A percentile compares a stretch with the other conserved stretches of the same genome.
These are phyloP conservation scores for Ophiocordyceps camponoti-saundersi DNA, from an alignment of 2,329 filamentous ascomycete genomes.

Conservation along the genomic window DNA sequence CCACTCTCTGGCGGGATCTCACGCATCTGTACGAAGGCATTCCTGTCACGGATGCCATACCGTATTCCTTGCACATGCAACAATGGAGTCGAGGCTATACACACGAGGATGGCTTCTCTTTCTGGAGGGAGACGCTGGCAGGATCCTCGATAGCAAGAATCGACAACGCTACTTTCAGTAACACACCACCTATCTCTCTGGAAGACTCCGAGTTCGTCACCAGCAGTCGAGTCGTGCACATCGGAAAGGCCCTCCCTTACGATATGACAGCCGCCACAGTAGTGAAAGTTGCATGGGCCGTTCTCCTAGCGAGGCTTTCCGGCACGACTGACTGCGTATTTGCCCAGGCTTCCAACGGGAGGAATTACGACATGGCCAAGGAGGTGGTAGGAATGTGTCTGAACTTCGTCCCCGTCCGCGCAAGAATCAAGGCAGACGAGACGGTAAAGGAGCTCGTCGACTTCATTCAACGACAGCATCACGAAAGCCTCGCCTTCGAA, in stretches of 20 bases:
- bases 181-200: background rate
- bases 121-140: slow-evolving; percentile 1
- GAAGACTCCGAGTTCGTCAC: slow-evolving; percentile 1
- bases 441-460: slow-evolving; percentile 19
- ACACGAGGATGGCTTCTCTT: background rate
- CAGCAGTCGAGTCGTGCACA: slow-evolving; percentile 1
- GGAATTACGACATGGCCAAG: slow-evolving; percentile 16
- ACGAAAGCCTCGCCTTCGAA: slow-evolving; percentile 10
- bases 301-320: slow-evolving; percentile 18
- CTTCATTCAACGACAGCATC: slow-evolving; percentile 23
- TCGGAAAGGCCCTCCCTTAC: slow-evolving; percentile 4
- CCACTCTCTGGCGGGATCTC: slow-evolving; percentile 18
- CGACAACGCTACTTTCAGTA: background rate
- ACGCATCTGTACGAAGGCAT: slow-evolving; percentile 16
- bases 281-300: slow-evolving; percentile 27
- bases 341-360: slow-evolving; percentile 21
- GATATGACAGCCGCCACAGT: slow-evolving; percentile 17
- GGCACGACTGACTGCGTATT: slow-evolving; percentile 21
- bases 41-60: background rate
- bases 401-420: slow-evolving; percentile 23
- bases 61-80: slow-evolving; percentile 1
- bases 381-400: slow-evolving; percentile 22
- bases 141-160: slow-evolving; percentile 1
- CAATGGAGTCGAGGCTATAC: slow-evolving; percentile 1
- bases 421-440: slow-evolving; percentile 13